A percentile compares a stretch with the other conserved stretches of the same genome.
These are phyloP conservation scores for Cytospora mali DNA, from an alignment of 2,329 filamentous ascomycete species.

Conservation along the genomic window DNA sequence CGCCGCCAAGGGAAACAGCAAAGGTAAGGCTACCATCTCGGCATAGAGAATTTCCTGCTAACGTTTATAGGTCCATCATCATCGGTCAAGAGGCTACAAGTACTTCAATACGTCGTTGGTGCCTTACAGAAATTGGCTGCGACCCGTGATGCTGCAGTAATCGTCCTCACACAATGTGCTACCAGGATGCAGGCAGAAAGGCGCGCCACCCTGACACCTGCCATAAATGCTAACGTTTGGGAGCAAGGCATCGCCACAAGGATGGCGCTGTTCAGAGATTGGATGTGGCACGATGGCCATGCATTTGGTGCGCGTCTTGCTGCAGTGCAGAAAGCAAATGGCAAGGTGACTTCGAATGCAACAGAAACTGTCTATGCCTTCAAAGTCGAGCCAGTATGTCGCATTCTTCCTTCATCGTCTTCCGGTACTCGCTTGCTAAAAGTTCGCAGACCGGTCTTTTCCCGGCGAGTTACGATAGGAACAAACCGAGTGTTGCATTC, in stretches of 20 bases:
- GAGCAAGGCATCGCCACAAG: conserved; percentile 75
- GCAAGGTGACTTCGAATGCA: conserved; percentile 46
- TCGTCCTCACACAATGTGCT: conserved; percentile 78
- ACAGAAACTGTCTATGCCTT: conserved; percentile 54
- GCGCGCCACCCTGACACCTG: conserved; percentile 71
- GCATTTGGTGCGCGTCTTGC: conserved; percentile 59
- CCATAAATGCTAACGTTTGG: conserved; percentile 77
- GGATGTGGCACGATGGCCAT: conserved; percentile 54
- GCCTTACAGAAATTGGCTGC: conserved; percentile 76
- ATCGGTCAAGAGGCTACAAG: conserved; percentile 51
- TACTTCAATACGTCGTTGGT: conserved; percentile 65
- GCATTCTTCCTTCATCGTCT: conserved; percentile 23
- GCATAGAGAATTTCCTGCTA: conserved; percentile 1
- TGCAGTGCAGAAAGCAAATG: conserved; percentile 67
- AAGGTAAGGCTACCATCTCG: conserved; percentile 37
- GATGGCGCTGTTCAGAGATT: conserved; percentile 80
- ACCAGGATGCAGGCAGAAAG: conserved; percentile 74
- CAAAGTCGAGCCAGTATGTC: conserved; percentile 49
- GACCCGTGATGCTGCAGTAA: conserved; percentile 70
- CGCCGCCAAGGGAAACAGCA: conserved; percentile 42
- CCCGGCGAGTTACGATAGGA: conserved; percentile 45
- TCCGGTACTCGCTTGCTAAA: conserved; percentile 17
- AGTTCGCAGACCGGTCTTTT: conserved; percentile 46
- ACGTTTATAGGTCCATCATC: conserved; percentile 23
- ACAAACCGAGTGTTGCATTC: conserved; percentile 38